Base-by-base conservation (phyloP, 352 stramenopile species). In the Globisporangium barbulae region DNA sequence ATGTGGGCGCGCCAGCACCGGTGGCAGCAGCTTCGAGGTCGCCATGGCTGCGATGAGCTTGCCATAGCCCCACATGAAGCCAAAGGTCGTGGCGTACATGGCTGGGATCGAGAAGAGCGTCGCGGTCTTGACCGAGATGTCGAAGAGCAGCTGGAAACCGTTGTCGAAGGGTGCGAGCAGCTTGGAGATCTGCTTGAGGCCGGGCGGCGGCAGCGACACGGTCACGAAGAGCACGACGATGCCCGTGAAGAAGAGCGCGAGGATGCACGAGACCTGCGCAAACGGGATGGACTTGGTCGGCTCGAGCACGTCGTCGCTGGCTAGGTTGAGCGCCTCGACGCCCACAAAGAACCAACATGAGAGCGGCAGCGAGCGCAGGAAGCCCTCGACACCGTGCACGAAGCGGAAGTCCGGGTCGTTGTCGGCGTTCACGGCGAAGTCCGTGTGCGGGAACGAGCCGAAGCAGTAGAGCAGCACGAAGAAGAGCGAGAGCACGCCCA, bases 61-160 rank as follows among this genome's bases (percentile, higher is more conserved):
- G 12, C 69, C 64, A 28, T 80, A 78, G 25, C 62, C 67, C 65
- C 69, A 76, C 52, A 76, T 75, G 49, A 78, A 76, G 39, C 73
- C 65, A 31, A 72, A 77, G 17, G 69, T 72, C 15, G 70, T 74
- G 1, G 73, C 70, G 49, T 69, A 73, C 39, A 65, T 78, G 10
- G 70, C 68, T 3, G 73, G 73, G 25, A 80, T 64, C 4, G 73
- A 78, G 28, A 80, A 67, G 19, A 80, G 47, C 42, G 66, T 76
- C 13, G 73, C 73, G 1, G 61, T 64, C 10, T 67, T 53, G 9
- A 48, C 49, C 1, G 67, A 58, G 25, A 78, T 64, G 52, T 69
- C 21, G 41, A 80, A 80, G 33, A 75, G 53, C 17, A 65, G 28
- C 42, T 66, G 57, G 39, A 69, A 78, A 22, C 71, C 69, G 33